A percentile compares a stretch with the other conserved stretches of the same genome.
Conservation (phyloP, 768 basidiomycete species). For the Hydnomerulius pinastri region DNA sequence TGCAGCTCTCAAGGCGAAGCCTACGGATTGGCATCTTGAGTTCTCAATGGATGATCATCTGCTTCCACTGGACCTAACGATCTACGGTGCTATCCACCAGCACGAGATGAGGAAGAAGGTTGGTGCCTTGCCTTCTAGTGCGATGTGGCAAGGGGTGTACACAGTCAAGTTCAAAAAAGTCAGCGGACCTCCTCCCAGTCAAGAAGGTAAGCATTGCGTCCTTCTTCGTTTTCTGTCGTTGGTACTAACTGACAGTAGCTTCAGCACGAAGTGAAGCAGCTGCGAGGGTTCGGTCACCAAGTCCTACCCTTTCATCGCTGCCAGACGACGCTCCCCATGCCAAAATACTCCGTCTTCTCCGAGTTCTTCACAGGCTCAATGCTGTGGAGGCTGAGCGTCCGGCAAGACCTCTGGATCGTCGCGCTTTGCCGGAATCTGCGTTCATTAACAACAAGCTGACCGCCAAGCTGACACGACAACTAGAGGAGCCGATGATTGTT, state of each 20-base stretch:
- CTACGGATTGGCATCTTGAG: conserved; percentile 95
- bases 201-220: conserved; percentile 55
- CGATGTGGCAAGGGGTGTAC: conserved; percentile 90
- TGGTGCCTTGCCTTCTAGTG: conserved; percentile 59
- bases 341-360: conserved; percentile 87
- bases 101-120: conserved; percentile 80
- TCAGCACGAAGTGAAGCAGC: conserved; percentile 39
- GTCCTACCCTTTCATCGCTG: conserved; percentile 72
- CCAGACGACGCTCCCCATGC: conserved; percentile 84
- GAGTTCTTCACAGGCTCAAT: conserved; percentile 84
- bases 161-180: conserved; percentile 94
- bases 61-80: conserved; percentile 84
- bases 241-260: conserved; percentile 18
- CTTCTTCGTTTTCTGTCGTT: not conserved
- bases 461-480: conserved; percentile 94
- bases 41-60: conserved; percentile 91
- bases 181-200: conserved; percentile 67
- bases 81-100: conserved; percentile 96
- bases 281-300: conserved; percentile 60
- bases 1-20: conserved; percentile 89
- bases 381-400: conserved; percentile 68
- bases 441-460: conserved; percentile 98
- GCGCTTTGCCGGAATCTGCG: conserved; percentile 71
- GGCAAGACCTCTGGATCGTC: conserved; percentile 46
- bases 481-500: conserved; percentile 99